phyloP scores from a whole-genome alignment of 768 basidiomycete species.

The Russula vinacea region DNA sequence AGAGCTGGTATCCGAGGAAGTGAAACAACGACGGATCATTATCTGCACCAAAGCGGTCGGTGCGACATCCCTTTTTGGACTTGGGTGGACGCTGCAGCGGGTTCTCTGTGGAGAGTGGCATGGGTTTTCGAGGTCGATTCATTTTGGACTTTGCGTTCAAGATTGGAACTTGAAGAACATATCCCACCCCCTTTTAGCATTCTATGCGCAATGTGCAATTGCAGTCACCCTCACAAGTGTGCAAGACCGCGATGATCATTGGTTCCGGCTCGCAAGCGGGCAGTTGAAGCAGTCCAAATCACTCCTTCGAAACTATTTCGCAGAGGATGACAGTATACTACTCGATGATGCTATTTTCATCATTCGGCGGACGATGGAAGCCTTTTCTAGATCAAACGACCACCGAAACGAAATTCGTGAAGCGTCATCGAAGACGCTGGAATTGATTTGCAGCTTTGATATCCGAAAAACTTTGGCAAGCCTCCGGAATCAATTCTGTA shows the following conservation, averaged over 20 bases:
- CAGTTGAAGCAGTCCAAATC: neutral
- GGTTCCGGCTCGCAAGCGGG: conserved; percentile 8
- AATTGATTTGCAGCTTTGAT: neutral
- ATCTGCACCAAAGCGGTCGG: conserved; percentile 10
- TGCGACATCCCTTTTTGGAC: neutral
- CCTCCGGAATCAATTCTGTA: neutral
- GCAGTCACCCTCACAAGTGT: neutral
- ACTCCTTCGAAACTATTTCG: neutral
- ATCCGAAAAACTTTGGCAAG: neutral
- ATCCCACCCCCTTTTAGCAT: neutral
- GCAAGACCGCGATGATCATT: neutral
- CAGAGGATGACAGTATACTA: neutral
- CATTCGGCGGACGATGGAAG: neutral
- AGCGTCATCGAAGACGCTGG: neutral
- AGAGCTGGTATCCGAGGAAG: neutral
- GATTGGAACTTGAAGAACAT: neutral
- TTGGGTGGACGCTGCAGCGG: neutral
- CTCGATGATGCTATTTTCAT: neutral
- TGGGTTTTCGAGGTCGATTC: conserved; percentile 8
- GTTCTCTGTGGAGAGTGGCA: conserved; percentile 10
- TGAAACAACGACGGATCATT: neutral
- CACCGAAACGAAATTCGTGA: neutral
- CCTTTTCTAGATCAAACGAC: neutral
- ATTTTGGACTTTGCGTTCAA: conserved; percentile 9
- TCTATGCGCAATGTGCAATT: conserved; percentile 1